Evolutionary conservation across 768 basidiomycete genomes (phyloP), one percentile per base, ranked within the genome.

Genomic region (Pleurotus tuoliensis): DNA sequence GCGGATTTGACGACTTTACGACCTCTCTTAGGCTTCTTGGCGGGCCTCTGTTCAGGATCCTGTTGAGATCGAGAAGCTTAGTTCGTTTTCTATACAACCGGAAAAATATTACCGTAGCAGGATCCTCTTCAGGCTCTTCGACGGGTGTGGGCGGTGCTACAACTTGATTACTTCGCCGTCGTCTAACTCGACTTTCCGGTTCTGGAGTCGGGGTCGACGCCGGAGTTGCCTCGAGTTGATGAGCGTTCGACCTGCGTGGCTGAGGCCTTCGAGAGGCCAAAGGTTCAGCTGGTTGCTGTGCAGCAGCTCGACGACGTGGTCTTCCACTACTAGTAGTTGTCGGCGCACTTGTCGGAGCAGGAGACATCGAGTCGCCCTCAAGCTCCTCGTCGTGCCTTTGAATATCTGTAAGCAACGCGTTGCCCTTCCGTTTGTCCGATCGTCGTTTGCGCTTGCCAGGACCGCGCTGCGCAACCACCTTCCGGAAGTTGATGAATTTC

Each of bases 401-500:
- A 58, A 95, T 93, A 69, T 94, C 92, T 15, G 88, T 77, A 51
- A 95, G 74, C 51, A 95, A 70, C 2, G 85, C 90, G 62, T 90
- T 90, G 47, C 90, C 88, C 72, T 89, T 91, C 73, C 86, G 86
- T 73, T 88, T 91, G 51, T 81, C 84, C 54, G 76, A 76, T 38
- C 80, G 78, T 27, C 82, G 73, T 62, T 79, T 82, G 43, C 88
- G 80, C 64, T 87, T 87, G 58, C 81, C 84, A 0, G 84, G 81
- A 12, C 82, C 86, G 60, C 82, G 81, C 62, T 81, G 82, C 47
- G 83, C 73, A 20, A 92, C 78, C 13, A 89, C 83, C 61, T 86
- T 83, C 56, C 90, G 83, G 72, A 94, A 95, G 71, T 94, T 88
- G 65, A 94, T 91, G 38, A 80, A 71, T 63, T 80, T 81, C 73